These are phyloP conservation scores for Boletales sp. DNA, from an alignment of 768 basidiomycete species.

Conservation along the genomic window DNA sequence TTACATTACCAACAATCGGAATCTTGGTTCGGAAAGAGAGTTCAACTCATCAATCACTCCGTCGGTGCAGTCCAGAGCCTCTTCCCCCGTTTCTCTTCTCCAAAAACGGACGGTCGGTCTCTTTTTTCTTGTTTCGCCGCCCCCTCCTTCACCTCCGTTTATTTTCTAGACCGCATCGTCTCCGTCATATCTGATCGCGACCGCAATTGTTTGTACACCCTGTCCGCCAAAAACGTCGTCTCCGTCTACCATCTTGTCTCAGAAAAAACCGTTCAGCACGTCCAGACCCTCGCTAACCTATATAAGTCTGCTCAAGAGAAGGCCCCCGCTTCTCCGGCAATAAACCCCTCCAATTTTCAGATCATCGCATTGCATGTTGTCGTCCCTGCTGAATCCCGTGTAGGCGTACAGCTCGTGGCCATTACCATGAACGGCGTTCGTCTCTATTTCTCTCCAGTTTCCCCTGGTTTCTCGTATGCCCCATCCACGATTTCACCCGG, in stretches of 20 bases:
- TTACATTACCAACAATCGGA: constrained; percentile 87
- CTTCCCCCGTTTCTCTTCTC: constrained; percentile 67
- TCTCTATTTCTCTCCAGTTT: constrained; percentile 71
- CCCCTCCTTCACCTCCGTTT: constrained; percentile 3
- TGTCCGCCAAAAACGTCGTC: constrained; percentile 63
- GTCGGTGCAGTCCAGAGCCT: constrained; percentile 74
- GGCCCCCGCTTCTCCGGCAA: constrained; percentile 69
- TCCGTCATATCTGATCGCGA: constrained; percentile 62
- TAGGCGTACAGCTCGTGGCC: constrained; percentile 73
- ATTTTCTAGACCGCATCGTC: constrained; percentile 61
- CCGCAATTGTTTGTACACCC: constrained; percentile 75
- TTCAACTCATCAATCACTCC: constrained; percentile 85
- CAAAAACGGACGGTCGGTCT: constrained; percentile 61
- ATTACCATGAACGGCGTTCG: constrained; percentile 80
- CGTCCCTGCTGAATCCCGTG: constrained; percentile 60
- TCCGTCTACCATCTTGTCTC: constrained; percentile 61
- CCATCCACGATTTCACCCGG: constrained; percentile 26
- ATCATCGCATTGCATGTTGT: constrained; percentile 71
- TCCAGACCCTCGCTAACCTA: constrained; percentile 73
- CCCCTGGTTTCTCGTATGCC: constrained; percentile 47
- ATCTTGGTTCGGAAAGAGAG: constrained; percentile 88
- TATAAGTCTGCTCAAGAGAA: constrained; percentile 79
- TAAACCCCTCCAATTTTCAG: constrained; percentile 66
- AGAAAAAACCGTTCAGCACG: constrained; percentile 64
- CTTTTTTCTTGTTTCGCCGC: not conserved